phyloP scores from a whole-genome alignment of 1,284 basidiomycete genomes.

The Sporisorium scitamineum region DNA sequence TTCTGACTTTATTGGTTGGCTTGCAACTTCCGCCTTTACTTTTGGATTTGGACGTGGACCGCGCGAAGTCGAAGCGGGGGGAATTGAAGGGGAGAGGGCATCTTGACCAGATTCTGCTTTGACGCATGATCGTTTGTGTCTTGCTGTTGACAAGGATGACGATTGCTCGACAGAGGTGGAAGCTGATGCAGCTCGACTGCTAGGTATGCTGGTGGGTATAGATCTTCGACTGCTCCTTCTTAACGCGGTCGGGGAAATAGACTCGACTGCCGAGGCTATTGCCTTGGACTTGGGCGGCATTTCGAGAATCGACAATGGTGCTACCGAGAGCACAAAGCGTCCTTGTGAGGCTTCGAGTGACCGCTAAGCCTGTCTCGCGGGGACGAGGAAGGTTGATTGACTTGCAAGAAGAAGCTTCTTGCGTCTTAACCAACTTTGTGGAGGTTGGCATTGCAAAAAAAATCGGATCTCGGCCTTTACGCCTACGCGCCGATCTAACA shows the following conservation, averaged over 20 bases:
- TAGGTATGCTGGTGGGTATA: background rate
- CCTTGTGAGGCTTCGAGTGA: background rate
- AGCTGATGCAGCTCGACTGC: background rate
- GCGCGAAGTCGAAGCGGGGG: background rate
- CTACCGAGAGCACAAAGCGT: too few relatives aligned
- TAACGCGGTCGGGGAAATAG: background rate
- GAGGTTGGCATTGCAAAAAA: background rate
- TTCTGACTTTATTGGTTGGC: conserved; percentile 1
- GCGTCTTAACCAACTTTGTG: background rate
- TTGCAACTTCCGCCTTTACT: conserved; percentile 6
- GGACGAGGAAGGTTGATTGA: background rate
- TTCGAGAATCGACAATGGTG: background rate
- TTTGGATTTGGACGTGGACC: background rate
- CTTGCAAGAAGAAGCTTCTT: background rate
- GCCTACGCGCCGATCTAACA: background rate
- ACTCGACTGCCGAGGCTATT: conserved; percentile 16
- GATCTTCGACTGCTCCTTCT: conserved; percentile 30
- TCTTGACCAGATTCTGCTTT: conserved; percentile 6
- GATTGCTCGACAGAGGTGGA: background rate
- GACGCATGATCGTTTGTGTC: conserved; percentile 12
- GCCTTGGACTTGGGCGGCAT: conserved; percentile 28
- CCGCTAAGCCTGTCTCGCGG: background rate
- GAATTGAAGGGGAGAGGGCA: background rate
- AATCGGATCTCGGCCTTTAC: background rate
- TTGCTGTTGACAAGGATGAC: background rate